Conservation (phyloP, 2,329 filamentous ascomycete genomes). For the Nemania serpens region DNA sequence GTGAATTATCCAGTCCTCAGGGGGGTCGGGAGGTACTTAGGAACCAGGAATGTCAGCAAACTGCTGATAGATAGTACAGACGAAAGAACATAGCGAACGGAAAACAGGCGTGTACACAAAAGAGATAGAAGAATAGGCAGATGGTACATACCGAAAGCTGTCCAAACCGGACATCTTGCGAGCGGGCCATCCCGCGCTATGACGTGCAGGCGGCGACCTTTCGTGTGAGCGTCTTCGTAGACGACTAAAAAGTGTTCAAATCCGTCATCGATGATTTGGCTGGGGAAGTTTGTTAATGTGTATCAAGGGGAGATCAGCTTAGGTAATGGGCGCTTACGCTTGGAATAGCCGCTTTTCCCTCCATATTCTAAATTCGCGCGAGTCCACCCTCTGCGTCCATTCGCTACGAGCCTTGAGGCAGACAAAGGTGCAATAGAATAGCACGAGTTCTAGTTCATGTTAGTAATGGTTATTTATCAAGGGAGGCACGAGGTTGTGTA, state of each 20-base stretch:
- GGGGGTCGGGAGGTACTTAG: slow-evolving; percentile 56
- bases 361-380: slow-evolving; percentile 52
- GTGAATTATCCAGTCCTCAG: slow-evolving; percentile 56
- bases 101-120: background rate
- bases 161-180: slow-evolving; percentile 64
- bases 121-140: background rate
- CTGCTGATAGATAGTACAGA: background rate
- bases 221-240: slow-evolving; percentile 54
- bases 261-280: slow-evolving; percentile 60
- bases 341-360: slow-evolving; percentile 60
- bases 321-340: slow-evolving; percentile 50
- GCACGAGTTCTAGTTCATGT: slow-evolving; percentile 56
- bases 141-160: slow-evolving; percentile 59
- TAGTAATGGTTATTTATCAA: slow-evolving; percentile 9
- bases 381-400: slow-evolving; percentile 49
- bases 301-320: background rate
- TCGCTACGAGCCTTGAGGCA: slow-evolving; percentile 58
- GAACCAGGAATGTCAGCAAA: background rate
- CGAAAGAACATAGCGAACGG: background rate
- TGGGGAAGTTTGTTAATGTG: slow-evolving; percentile 36
- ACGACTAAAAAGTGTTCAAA: slow-evolving; percentile 60
- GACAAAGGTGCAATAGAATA: slow-evolving; percentile 63
- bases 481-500: background rate
- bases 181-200: slow-evolving; percentile 60
- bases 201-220: slow-evolving; percentile 59